Evolutionary conservation across 768 basidiomycete genomes (phyloP).

Genomic region (Serendipita sp.): DNA sequence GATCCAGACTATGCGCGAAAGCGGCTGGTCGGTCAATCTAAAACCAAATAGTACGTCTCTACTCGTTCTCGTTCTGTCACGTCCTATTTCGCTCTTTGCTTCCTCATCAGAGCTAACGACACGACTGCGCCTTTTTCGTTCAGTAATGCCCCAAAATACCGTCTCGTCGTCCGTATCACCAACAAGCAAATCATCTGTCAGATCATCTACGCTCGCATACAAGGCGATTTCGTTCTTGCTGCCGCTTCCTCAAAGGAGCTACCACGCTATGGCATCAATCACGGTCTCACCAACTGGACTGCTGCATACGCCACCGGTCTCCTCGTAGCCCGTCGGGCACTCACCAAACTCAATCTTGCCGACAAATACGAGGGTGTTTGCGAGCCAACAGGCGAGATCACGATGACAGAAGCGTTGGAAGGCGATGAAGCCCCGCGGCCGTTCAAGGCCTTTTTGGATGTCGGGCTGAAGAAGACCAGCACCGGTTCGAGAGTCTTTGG

Average conservation of each 20-base stretch:
- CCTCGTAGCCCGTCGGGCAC: constrained; percentile 83
- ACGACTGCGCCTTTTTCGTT: not conserved
- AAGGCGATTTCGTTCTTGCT: constrained; percentile 88
- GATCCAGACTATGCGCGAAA: constrained; percentile 86
- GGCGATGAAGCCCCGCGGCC: constrained; percentile 90
- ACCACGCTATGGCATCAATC: constrained; percentile 89
- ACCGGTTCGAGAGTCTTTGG: constrained; percentile 96
- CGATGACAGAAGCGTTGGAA: constrained; percentile 70
- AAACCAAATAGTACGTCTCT: constrained; percentile 88
- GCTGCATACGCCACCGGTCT: constrained; percentile 98
- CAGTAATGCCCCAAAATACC: constrained; percentile 94
- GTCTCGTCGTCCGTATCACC: constrained; percentile 96
- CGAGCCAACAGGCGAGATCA: constrained; percentile 79
- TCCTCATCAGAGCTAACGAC: not conserved
- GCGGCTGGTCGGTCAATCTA: constrained; percentile 91
- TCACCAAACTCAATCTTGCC: constrained; percentile 87
- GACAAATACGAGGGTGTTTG: constrained; percentile 94
- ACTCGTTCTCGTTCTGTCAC: not conserved
- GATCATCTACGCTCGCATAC: constrained; percentile 91
- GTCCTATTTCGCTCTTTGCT: not conserved
- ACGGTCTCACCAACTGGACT: constrained; percentile 98
- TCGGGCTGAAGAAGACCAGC: constrained; percentile 93
- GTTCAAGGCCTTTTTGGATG: constrained; percentile 99
- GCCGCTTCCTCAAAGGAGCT: constrained; percentile 84
- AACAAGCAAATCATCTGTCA: constrained; percentile 93